A percentile compares a stretch with the other conserved stretches of the same genome.
Evolutionary conservation across 2,329 filamentous ascomycete genomes (phyloP).

Genomic region (Claviceps paspali): DNA sequence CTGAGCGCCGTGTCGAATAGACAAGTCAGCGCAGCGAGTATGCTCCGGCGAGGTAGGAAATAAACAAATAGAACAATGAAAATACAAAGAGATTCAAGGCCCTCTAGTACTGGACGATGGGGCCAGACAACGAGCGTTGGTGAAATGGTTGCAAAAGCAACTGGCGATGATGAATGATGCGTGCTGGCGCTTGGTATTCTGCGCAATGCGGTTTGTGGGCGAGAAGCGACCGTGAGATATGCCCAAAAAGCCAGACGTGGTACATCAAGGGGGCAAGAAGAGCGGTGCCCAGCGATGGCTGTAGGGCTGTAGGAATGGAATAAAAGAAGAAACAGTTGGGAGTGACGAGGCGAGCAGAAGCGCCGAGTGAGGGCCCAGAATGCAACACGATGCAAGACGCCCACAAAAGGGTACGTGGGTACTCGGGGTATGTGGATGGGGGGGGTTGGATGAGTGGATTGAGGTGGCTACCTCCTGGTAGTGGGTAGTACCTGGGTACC

Average conservation of each 20-base stretch:
- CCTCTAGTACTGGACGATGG: too few relatives aligned
- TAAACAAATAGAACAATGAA: too few relatives aligned
- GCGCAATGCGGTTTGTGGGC: neutral
- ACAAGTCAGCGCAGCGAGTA: too few relatives aligned
- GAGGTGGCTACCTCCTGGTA: too few relatives aligned
- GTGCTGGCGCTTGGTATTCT: neutral
- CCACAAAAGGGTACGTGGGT: conserved; percentile 3
- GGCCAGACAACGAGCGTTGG: neutral
- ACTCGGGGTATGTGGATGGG: too few relatives aligned
- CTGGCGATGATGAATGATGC: too few relatives aligned
- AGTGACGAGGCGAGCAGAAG: conserved; percentile 2
- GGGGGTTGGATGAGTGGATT: too few relatives aligned
- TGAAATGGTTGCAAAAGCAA: neutral
- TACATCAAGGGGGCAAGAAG: neutral
- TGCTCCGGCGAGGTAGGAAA: too few relatives aligned
- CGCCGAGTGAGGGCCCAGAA: conserved; percentile 4
- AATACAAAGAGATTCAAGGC: too few relatives aligned
- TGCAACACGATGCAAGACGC: conserved; percentile 5
- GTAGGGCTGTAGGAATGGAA: neutral
- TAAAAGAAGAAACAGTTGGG: neutral
- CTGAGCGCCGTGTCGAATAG: too few relatives aligned
- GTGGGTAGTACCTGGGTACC: too few relatives aligned
- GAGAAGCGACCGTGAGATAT: neutral
- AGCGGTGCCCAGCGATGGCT: neutral
- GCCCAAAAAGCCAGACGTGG: neutral